Percentiles rank a stretch among this genome's conserved stretches.
phyloP scores from a whole-genome alignment of 495 filamentous ascomycete species.

The Penicillium odoratum region DNA sequence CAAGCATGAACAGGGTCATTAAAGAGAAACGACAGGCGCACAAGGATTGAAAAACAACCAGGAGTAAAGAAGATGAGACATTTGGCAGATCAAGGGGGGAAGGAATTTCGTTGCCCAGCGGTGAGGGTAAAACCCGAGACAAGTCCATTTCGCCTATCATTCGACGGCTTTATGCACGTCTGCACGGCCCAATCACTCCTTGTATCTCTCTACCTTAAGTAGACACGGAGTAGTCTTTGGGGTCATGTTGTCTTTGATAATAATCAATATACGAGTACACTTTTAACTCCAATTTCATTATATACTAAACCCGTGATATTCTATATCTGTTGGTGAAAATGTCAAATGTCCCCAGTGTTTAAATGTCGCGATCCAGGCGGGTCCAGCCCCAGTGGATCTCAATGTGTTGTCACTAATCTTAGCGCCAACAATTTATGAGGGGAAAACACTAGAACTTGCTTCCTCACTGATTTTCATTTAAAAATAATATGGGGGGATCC shows the following conservation, averaged over 20 bases:
- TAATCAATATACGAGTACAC: too few relatives aligned
- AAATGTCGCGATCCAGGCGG: neutral
- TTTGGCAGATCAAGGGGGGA: constrained; percentile 25
- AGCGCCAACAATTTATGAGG: constrained; percentile 2
- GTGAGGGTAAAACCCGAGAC: constrained; percentile 3
- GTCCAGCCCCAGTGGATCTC: constrained; percentile 13
- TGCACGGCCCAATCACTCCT: neutral
- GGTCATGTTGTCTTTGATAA: too few relatives aligned
- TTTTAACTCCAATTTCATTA: too few relatives aligned
- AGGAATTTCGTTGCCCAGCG: constrained; percentile 41
- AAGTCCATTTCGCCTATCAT: constrained; percentile 16
- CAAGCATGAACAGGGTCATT: constrained; percentile 16
- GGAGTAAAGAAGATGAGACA: constrained; percentile 29
- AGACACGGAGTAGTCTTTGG: too few relatives aligned
- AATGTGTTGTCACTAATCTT: constrained; percentile 13
- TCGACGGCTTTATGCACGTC: neutral
- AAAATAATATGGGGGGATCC: neutral
- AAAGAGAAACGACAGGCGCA: constrained; percentile 39
- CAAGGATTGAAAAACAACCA: constrained; percentile 38
- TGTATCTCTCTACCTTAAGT: too few relatives aligned
- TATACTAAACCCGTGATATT: too few relatives aligned
- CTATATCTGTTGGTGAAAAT: too few relatives aligned
- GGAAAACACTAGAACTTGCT: neutral
- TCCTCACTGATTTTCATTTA: neutral
- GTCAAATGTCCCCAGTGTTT: too few relatives aligned